Evolutionary conservation across 2,329 filamentous ascomycete genomes (phyloP), one percentile per base, ranked within the genome.

Genomic region (Thelonectria rubi): DNA sequence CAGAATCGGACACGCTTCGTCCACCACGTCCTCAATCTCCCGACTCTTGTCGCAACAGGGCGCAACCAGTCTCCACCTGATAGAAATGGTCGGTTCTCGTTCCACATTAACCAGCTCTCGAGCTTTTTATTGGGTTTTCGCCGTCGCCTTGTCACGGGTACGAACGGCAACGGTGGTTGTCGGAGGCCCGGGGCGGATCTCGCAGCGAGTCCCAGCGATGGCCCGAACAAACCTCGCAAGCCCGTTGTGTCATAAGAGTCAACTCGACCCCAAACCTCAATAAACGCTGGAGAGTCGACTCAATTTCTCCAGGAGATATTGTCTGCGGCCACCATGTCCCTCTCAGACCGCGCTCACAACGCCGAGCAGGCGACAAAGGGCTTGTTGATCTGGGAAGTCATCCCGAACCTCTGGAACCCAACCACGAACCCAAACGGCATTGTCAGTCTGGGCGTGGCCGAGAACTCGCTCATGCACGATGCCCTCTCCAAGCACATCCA

Each of bases 391-490:
- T 82, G 80, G 78, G 75, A 80, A 11, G 75, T 85, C 40, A 69
- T 84, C 42, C 69, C 72, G 8, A 75, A 85, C 62, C 69, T 79
- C 6, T 86, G 78, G 75, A 65, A 82, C 55, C 75, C 78, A 0
- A 49, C 67, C 3, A 65, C 70, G 3, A 82, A 82, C 53, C 78
- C 79, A 0, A 65, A 72, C 14, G 83, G 83, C 24, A 83, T 79
- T 61, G 72, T 84, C 32, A 84, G 79, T 59, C 75, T 86, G 0
- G 83, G 82, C 1, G 75, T 85, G 1, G 83, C 84, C 6, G 84
- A 86, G 69, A 85, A 86, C 66, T 71, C 73, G 1, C 76, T 86
- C 43, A 84, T 85, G 82, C 82, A 85, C 57, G 67, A 77, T 17
- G 67, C 75, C 3, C 75, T 85, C 3, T 69, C 77, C 2, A 66